Conservation (phyloP, 306 rosid genomes). For the Senna siamea region DNA sequence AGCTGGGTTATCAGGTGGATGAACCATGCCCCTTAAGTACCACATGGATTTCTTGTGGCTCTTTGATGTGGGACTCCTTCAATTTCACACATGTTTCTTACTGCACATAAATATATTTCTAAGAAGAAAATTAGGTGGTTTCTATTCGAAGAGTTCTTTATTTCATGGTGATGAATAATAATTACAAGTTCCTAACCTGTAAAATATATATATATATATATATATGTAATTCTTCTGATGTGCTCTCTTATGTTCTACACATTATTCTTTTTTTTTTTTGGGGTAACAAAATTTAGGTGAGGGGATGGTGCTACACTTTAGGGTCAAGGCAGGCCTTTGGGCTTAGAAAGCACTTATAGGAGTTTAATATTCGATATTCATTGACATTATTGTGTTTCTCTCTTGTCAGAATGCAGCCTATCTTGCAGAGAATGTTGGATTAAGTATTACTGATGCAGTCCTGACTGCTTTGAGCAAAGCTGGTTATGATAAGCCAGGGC, state of each 20-base stretch:
- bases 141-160: not conserved
- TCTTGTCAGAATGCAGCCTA: slow-evolving; percentile 75
- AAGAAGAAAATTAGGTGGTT: not conserved
- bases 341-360: no score
- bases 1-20: no score
- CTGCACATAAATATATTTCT: slow-evolving; percentile 18
- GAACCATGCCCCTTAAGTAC: no score
- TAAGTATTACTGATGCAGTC: slow-evolving; percentile 64
- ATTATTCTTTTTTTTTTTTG: no score
- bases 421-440: slow-evolving; percentile 54
- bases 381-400: slow-evolving; percentile 21
- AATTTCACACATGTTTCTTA: not conserved
- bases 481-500: slow-evolving; percentile 55
- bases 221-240: not conserved
- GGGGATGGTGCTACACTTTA: no score
- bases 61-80: no score
- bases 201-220: no score
- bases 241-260: not conserved
- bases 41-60: no score
- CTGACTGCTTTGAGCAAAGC: slow-evolving; percentile 58
- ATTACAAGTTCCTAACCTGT: not conserved
- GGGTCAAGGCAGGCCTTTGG: no score
- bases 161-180: not conserved
- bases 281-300: no score
- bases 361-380: not conserved